Evolutionary conservation across 345 rosid species (phyloP), one percentile per base, ranked within the genome.

Genomic region (Sisymbrium altissimum): DNA sequence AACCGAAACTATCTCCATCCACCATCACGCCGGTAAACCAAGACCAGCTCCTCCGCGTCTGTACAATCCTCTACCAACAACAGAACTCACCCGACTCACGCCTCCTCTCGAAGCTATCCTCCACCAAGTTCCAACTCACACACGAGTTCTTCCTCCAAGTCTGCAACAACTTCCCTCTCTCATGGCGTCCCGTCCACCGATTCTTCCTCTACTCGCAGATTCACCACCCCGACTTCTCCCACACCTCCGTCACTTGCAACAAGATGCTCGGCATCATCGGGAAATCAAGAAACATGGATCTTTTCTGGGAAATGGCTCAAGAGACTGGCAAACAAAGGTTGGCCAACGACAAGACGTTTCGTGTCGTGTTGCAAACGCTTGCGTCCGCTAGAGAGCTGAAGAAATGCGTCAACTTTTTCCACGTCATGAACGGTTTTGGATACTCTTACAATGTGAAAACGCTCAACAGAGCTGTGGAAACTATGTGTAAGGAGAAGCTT

Each of bases 61-160:
- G 96, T 81, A 89, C 94, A 19, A 80, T 91, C 75, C 96, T 93
- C 56, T 87, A 74, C 83, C 96, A 93, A 30, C 94, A 86, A 44
- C 96, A 91, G 48, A 43, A 82, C 70, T 87, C 97, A 0, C 76
- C 96, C 2, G 89, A 87, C 57, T 70, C 82, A 45, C 87, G 87
- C 13, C 96, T 89, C 83, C 73, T 81, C 78, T 64, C 84, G 9
- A 84, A 83, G 29, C 93, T 93, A 65, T 78, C 86, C 46, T 80
- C 88, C 64, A 63, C 64, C 30, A 23, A 53, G 21, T 72, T 71
- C 76, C 68, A 76, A 53, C 76, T 86, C 61, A 86, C 80, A 18
- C 87, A 83, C 27, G 98, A 93, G 30, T 84, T 93, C 80, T 93
- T 89, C 83, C 91, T 93, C 77, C 97, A 84, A 74, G 92, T 89